Evolutionary conservation across 2,329 filamentous ascomycete species (phyloP).

Genomic region (Didymella keratinophila): DNA sequence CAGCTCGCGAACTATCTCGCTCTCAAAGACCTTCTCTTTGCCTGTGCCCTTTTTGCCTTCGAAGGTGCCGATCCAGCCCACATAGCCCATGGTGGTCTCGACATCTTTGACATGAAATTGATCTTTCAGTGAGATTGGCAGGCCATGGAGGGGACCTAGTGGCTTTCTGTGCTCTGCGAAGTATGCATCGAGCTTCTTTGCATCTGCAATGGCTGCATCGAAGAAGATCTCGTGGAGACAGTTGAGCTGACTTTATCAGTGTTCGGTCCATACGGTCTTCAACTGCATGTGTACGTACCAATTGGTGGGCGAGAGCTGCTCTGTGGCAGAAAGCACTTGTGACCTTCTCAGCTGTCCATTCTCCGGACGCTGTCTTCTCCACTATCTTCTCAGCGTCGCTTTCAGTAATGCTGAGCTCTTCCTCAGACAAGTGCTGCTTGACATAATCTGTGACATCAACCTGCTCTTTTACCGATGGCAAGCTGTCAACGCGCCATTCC

Average conservation of each 20-base stretch:
- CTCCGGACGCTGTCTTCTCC: constrained; percentile 60
- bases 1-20: constrained; percentile 65
- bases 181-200: constrained; percentile 54
- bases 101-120: constrained; percentile 59
- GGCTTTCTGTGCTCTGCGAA: constrained; percentile 46
- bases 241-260: constrained; percentile 31
- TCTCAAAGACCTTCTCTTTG: constrained; percentile 64
- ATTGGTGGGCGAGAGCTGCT: constrained; percentile 61
- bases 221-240: constrained; percentile 60
- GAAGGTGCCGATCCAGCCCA: constrained; percentile 71
- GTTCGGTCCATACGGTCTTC: background rate
- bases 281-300: constrained; percentile 36
- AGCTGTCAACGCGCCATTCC: constrained; percentile 61
- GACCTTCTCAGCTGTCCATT: constrained; percentile 65
- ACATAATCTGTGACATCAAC: constrained; percentile 60
- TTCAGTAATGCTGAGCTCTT: constrained; percentile 68
- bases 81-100: constrained; percentile 65
- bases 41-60: constrained; percentile 62
- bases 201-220: constrained; percentile 54
- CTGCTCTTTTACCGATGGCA: constrained; percentile 61
- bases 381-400: constrained; percentile 66
- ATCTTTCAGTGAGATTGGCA: constrained; percentile 59
- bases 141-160: constrained; percentile 55
- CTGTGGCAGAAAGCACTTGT: constrained; percentile 65
- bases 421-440: constrained; percentile 61